Base-by-base conservation (phyloP, 495 filamentous ascomycete species). In the Lasiosphaeria miniovina region DNA sequence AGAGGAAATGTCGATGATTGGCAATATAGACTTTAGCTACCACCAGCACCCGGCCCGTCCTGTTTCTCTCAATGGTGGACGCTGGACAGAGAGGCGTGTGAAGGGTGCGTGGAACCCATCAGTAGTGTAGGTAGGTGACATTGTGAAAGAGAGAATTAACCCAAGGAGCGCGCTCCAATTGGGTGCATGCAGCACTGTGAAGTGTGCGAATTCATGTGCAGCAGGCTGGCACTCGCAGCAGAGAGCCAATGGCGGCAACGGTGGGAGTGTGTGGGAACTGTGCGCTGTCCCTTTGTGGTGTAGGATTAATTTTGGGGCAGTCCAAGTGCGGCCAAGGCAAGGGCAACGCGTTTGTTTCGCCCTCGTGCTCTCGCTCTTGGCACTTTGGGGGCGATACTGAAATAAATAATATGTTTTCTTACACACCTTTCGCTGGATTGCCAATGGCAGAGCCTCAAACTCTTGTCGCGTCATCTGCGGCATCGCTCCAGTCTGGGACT, bases 391-490 rank as follows among this genome's bases (percentile, higher is more conserved):
- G 36, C 14, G 48, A 57, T 2, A 48, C 51, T 8, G 55, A 65
- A 55, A 58, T 8, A 50, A 46, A n/a, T 12, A 55, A 50, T 36
- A 54, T 54, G 55, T 52, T 45, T 12, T 36, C 10, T 34, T 65
- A 75, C 78, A 67, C 71, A 83, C 83, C 75, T 84, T 85, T 63
- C 82, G 73, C 59, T 80, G 74, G 31, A 85, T 77, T 6, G 82
- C 78, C 48, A 82, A 66, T n/a, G 84, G 84, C 68, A 86, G 69
- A 54, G 77, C 77, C 59, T 84, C 79, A 50, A 74, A 74, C 54
- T 74, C 69, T 46, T 74, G 69, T 15, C 64, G 58, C 12, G 71
- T 72, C 68, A 74, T 68, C 56, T 72, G 71, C 41, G 71, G 71
- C 15, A 68, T 64, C 6, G 52, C 54, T 15, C 54, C 55, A 14